Conservation (phyloP, 345 rosid species). For the Pistacia atlantica region DNA sequence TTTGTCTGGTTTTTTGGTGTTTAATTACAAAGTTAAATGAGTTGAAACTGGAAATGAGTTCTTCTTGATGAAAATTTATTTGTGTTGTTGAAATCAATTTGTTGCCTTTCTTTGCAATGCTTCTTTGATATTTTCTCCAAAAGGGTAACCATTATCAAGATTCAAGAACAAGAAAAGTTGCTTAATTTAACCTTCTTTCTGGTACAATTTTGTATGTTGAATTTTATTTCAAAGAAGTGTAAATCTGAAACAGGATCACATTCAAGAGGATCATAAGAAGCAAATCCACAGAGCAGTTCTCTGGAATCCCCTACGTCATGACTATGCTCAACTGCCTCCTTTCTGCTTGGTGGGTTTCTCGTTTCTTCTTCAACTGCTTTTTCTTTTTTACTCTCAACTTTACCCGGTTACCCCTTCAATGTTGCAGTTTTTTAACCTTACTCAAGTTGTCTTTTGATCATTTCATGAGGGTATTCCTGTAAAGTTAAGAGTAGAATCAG, state of each 20-base stretch:
- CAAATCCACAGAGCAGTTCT: slow-evolving; percentile 84
- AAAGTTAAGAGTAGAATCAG: not conserved
- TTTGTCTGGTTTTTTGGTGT: slow-evolving; percentile 1
- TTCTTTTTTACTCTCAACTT: not conserved
- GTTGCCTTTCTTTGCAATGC: not conserved
- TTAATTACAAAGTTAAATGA: not conserved
- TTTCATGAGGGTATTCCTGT: not conserved
- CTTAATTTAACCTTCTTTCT: not conserved
- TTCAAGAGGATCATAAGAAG: slow-evolving; percentile 72
- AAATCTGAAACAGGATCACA: slow-evolving; percentile 59
- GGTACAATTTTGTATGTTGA: not conserved
- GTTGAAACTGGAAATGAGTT: slow-evolving; percentile 12
- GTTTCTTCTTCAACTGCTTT: slow-evolving; percentile 8
- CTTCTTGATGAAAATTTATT: not conserved
- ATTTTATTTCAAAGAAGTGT: not conserved
- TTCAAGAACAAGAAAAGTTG: not conserved
- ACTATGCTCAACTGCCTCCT: slow-evolving; percentile 96
- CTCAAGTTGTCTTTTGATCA: not conserved
- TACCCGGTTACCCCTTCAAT: not conserved
- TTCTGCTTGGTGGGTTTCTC: slow-evolving; percentile 75
- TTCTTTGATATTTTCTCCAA: slow-evolving; percentile 11
- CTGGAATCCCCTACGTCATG: slow-evolving; percentile 97
- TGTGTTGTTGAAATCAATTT: not conserved
- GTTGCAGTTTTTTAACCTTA: not conserved
- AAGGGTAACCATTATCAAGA: not conserved